phyloP scores from a whole-genome alignment of 225 moss, liverwort and hornwort genomes.

The Climacium dendroides region DNA sequence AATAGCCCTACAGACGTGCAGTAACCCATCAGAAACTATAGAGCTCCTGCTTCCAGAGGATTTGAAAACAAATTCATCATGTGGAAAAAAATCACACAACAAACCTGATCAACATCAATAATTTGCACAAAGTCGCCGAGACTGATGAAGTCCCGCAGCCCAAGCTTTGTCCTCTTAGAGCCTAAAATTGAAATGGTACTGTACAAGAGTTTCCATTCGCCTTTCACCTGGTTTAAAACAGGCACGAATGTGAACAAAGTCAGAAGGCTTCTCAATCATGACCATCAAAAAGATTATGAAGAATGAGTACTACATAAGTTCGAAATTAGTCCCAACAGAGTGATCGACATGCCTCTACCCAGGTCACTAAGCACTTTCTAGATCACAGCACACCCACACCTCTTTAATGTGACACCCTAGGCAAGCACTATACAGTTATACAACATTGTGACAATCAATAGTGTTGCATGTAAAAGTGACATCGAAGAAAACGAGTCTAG shows the following conservation, averaged over 20 bases:
- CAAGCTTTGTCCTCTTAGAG: constrained; percentile 79
- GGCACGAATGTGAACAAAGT: not conserved
- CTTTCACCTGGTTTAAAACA: constrained; percentile 47
- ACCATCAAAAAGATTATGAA: not conserved
- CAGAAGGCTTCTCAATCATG: not conserved
- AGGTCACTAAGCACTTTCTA: not conserved
- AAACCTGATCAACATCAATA: constrained; percentile 74
- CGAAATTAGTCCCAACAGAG: not conserved
- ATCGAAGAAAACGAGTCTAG: not conserved
- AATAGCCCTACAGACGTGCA: not conserved
- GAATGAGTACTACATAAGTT: not conserved
- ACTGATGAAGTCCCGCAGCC: constrained; percentile 66
- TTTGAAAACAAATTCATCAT: not conserved
- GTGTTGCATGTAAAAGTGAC: not conserved
- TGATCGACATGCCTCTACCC: not conserved
- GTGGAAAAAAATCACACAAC: not conserved
- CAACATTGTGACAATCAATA: not conserved
- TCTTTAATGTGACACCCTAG: not conserved
- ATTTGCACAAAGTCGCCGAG: constrained; percentile 74
- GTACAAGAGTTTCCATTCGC: constrained; percentile 84
- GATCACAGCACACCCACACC: not conserved
- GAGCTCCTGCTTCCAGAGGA: not conserved
- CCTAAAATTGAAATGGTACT: constrained; percentile 81
- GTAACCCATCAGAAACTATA: not conserved
- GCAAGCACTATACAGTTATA: not conserved